Base-by-base conservation (phyloP, 495 filamentous ascomycete genomes). In the Penicillium tannophilum region DNA sequence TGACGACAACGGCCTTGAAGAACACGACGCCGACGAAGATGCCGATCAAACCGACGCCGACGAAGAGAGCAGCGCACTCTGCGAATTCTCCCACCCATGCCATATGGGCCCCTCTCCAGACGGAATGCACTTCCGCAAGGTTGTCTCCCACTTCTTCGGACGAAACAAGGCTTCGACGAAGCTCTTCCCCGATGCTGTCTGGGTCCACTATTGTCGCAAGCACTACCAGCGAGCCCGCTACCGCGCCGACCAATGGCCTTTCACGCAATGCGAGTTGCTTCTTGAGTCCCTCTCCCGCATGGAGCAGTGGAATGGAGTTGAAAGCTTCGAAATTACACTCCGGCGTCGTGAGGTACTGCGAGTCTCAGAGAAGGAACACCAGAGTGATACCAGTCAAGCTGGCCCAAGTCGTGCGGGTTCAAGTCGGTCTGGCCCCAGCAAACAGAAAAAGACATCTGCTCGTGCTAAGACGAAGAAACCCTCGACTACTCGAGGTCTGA, bases 141-240 rank as follows among this genome's bases (percentile, higher is more conserved):
- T 88, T 8, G 85, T 95, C 31, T 92, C 89, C 0, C 90, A 96
- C 60, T 79, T 93, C 58, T 94, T 96, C 64, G 92, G 92, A n/a
- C 83, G 92, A 12, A 96, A 96, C 78, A 96, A 96, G 72, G 72
- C 76, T 1, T 84, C 82, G 42, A 95, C 92, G 0, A 82, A 86
- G 16, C 71, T 74, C 4, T 87, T 96, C 43, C 89, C 90, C 0
- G 61, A 77, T 0, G 55, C 80, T 1, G 76, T 89, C 16, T 93
- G 88, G 89, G 79, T 88, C 0, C 79, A 86, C 47, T 86, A 82
- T 64, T 96, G 92, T 65, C 82, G 92, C 1, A 94, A 93, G 65
- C 89, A 93, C 64, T 96, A 96, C 71, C 92, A 96, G 71, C 86
- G 90, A 1, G 78, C 72, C 35, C 77, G 87, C 0, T 94, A 93